Evolutionary conservation across 23 red algal species (phyloP).

Genomic region (Rhodosorus marinus): DNA sequence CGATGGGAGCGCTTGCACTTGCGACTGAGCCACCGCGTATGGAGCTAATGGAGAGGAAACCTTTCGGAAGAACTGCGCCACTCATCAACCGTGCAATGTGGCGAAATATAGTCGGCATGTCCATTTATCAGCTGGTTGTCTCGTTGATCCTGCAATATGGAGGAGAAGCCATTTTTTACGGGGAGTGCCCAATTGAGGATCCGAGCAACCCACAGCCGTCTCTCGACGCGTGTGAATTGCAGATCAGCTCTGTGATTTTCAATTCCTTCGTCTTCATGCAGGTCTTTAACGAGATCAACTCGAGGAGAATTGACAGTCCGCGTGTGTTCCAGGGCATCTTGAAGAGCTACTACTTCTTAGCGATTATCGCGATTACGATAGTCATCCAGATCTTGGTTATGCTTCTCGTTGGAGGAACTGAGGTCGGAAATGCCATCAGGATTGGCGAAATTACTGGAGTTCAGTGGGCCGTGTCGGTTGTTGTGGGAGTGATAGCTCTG

Average conservation of each 20-base stretch:
- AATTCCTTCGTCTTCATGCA: slow-evolving; percentile 95
- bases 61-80: slow-evolving; percentile 58
- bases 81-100: slow-evolving; percentile 75
- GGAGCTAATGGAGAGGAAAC: slow-evolving; percentile 48
- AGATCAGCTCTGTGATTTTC: slow-evolving; percentile 60
- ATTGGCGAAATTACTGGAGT: slow-evolving; percentile 31
- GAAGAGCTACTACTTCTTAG: slow-evolving; percentile 22
- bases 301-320: slow-evolving; percentile 22
- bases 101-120: slow-evolving; percentile 62
- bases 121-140: slow-evolving; percentile 56
- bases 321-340: slow-evolving; percentile 41
- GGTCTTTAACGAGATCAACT: slow-evolving; percentile 54
- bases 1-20: slow-evolving; percentile 84
- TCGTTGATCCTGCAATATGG: slow-evolving; percentile 48
- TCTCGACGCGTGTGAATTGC: slow-evolving; percentile 14
- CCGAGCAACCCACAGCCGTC: slow-evolving; percentile 4
- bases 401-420: slow-evolving; percentile 40
- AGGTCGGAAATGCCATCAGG: slow-evolving; percentile 41
- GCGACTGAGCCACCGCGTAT: slow-evolving; percentile 65
- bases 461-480: slow-evolving; percentile 27
- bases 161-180: slow-evolving; percentile 30
- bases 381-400: slow-evolving; percentile 54
- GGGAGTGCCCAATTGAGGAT: slow-evolving; percentile 6
- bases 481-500: slow-evolving; percentile 27
- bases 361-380: slow-evolving; percentile 33